Percentiles rank a stretch among this genome's conserved stretches.
Conservation (phyloP, 2,329 filamentous ascomycete species). For the Lanzia echinophila region DNA sequence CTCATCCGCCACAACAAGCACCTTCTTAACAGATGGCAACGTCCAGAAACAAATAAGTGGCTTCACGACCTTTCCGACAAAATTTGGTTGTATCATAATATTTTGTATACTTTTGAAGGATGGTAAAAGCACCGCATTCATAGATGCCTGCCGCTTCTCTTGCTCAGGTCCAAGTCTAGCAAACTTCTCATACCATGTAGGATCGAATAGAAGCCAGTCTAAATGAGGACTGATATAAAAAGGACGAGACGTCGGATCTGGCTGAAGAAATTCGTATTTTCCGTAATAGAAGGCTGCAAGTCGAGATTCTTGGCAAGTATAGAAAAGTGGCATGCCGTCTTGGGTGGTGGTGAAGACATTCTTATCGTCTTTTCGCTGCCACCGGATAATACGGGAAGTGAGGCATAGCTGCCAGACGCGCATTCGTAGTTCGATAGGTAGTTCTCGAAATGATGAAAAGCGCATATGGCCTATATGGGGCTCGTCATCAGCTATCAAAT, state of each 20-base stretch:
- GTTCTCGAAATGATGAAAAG: not conserved
- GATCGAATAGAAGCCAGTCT: not conserved
- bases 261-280: not conserved
- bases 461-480: not conserved
- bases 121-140: not conserved
- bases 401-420: not conserved
- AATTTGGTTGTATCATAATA: not conserved
- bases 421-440: not conserved
- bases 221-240: not conserved
- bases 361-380: not conserved
- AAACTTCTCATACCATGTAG: not conserved
- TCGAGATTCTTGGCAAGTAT: not conserved
- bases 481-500: too few species aligned
- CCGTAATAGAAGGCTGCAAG: not conserved
- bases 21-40: not conserved
- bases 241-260: not conserved
- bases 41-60: not conserved
- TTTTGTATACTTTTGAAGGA: not conserved
- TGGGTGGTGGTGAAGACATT: not conserved
- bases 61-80: not conserved
- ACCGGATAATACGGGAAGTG: not conserved
- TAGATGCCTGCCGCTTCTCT: not conserved
- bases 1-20: not conserved
- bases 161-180: not conserved
- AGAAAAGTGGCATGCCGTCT: not conserved